Evolutionary conservation across 192 early-diverging fungal species (phyloP), one percentile per base, ranked within the genome.

Genomic region (Coemansia asiatica): DNA sequence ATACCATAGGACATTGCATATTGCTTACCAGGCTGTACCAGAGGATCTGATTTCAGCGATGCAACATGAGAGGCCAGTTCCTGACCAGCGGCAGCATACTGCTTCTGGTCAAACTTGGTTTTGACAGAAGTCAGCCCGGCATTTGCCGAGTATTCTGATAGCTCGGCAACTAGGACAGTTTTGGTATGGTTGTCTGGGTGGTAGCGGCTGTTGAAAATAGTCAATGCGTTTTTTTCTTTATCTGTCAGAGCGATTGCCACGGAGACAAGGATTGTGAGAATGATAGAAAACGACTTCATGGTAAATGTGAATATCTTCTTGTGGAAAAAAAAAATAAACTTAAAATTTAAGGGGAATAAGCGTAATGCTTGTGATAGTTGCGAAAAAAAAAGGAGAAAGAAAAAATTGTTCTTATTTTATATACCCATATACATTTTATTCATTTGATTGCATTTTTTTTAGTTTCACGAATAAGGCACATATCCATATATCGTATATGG

Each of bases 11-110:
- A 28, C 56, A 36, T 35, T 5, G 61, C 56, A 6, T 64, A 50
- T 28, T 62, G 68, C 26, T 68, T 68, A 44, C 69, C 66, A 0
- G 26, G 21, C 46, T 77, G 75, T 7, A 77, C 54, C 2, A 77
- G 58, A 3, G 69, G 69, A 21, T 77, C 75, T 3, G 57, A 38
- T 35, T 67, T 68, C 6, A 77, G 59, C 8, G 65, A 26, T 8
- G 22, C 33, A 18, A 71, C 26, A 49, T 76, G 69, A 1, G 22
- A 18, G 1, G 10, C 9, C 6, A 76, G 66, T 1, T 35, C 61
- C 29, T 55, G 15, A 4, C 31, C 35, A 0, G 75, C 75, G 15
- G 49, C 33, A 2, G 50, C 50, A 59, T 71, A 71, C 10, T 71
- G 56, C 25, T 58, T 64, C 23, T 53, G n/a, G 25, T 35, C 61